Evolutionary conservation across 768 basidiomycete species (phyloP).

Genomic region (Psilocybe tampanensis): DNA sequence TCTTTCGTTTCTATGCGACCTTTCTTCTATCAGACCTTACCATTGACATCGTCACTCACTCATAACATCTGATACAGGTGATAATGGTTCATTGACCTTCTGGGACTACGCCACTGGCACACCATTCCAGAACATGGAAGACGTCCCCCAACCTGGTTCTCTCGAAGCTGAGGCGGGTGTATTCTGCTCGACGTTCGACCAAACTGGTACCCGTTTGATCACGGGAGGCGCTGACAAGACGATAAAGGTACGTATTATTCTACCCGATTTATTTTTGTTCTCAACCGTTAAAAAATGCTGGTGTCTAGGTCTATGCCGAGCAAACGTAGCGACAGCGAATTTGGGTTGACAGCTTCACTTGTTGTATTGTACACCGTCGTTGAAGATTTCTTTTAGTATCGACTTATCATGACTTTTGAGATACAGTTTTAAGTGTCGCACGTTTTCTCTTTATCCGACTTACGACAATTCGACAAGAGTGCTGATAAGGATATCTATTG

Average conservation of each 20-base stretch:
- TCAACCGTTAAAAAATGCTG: not conserved
- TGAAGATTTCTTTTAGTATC: not conserved
- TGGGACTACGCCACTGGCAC: conserved; percentile 97
- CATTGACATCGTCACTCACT: conserved; percentile 1
- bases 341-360: not conserved
- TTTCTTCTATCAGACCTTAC: not conserved
- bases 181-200: conserved; percentile 96
- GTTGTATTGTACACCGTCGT: not conserved
- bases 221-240: conserved; percentile 99
- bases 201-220: conserved; percentile 91
- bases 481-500: too few relatives aligned
- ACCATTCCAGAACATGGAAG: conserved; percentile 93
- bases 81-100: conserved; percentile 88
- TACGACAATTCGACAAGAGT: too few relatives aligned
- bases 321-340: conserved; percentile 41
- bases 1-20: conserved; percentile 2
- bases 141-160: conserved; percentile 96
- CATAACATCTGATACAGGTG: conserved; percentile 49
- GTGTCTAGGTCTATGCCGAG: conserved; percentile 63
- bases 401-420: not conserved
- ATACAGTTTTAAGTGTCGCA: too few relatives aligned
- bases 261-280: not conserved
- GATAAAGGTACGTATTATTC: conserved; percentile 74
- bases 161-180: conserved; percentile 96
- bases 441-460: too few relatives aligned